These are phyloP conservation scores for Salix brachista DNA, from an alignment of 345 rosid species.

Conservation along the genomic window DNA sequence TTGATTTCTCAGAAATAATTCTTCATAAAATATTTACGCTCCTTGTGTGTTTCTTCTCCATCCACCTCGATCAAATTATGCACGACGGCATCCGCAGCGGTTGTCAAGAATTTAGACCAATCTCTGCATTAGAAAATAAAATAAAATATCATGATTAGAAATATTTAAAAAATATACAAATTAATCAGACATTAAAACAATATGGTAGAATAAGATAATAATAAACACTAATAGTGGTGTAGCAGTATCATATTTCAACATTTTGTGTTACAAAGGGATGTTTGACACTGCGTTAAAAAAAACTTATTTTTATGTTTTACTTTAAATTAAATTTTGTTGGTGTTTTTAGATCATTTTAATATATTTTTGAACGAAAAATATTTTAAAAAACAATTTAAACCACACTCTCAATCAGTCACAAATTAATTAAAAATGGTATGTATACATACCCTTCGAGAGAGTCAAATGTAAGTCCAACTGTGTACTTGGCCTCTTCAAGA, in stretches of 20 bases:
- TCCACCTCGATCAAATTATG: conserved; percentile 60
- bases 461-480: conserved; percentile 85
- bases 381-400: too few species aligned
- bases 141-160: background rate
- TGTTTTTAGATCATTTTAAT: too few species aligned
- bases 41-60: conserved; percentile 20
- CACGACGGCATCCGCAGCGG: conserved; percentile 61
- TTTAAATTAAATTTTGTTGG: too few species aligned
- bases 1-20: background rate
- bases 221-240: background rate
- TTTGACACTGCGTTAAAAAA: too few species aligned
- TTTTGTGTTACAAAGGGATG: background rate
- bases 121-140: conserved; percentile 37
- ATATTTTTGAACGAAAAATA: rapidly evolving
- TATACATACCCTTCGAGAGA: conserved; percentile 47
- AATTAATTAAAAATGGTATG: background rate
- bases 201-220: background rate
- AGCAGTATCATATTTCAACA: background rate
- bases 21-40: conserved; percentile 15
- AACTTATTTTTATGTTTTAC: too few species aligned
- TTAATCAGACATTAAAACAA: background rate
- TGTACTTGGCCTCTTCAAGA: conserved; percentile 61
- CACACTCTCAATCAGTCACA: too few species aligned
- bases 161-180: background rate
- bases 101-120: conserved; percentile 70